Percentiles rank a stretch among this genome's conserved stretches.
phyloP scores from a whole-genome alignment of 2,329 filamentous ascomycete species.

The Byssothecium circinans region DNA sequence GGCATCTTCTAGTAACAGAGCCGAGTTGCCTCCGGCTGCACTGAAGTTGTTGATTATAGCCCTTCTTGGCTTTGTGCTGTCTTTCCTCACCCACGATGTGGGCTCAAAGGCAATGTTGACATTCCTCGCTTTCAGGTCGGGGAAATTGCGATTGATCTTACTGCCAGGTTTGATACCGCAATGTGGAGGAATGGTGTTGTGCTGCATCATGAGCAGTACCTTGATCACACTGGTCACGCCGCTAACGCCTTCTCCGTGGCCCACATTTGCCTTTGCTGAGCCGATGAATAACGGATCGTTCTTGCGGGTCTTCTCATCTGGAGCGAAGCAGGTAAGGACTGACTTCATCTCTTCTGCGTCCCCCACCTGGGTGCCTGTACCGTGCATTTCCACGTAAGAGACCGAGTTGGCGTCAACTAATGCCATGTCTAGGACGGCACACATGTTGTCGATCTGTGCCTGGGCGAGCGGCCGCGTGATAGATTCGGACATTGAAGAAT shows the following conservation, averaged over 20 bases:
- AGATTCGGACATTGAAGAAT: slow-evolving; percentile 37
- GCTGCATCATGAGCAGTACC: slow-evolving; percentile 32
- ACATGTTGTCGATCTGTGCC: no score
- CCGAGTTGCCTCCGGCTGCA: slow-evolving; percentile 43
- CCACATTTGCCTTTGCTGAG: slow-evolving; percentile 39
- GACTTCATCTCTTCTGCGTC: slow-evolving; percentile 26
- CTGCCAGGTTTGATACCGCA: slow-evolving; percentile 39
- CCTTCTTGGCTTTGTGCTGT: slow-evolving; percentile 9
- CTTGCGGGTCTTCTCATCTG: background rate
- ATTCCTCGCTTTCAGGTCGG: slow-evolving; percentile 51
- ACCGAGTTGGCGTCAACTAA: slow-evolving; percentile 38
- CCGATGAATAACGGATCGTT: slow-evolving; percentile 27
- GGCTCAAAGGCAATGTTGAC: slow-evolving; percentile 45
- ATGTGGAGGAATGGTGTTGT: slow-evolving; percentile 56
- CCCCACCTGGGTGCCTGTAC: slow-evolving; percentile 36
- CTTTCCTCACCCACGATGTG: no score
- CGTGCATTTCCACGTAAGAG: slow-evolving; percentile 36
- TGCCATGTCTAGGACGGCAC: background rate
- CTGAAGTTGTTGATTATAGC: slow-evolving; percentile 44
- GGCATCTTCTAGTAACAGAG: slow-evolving; percentile 27
- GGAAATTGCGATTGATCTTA: slow-evolving; percentile 59
- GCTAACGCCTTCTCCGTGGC: slow-evolving; percentile 40
- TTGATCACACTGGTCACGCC: slow-evolving; percentile 39
- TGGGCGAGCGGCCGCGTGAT: slow-evolving; percentile 32
- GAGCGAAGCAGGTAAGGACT: slow-evolving; percentile 19